Base-by-base conservation (phyloP, 2,329 filamentous ascomycete species). In the Graphiopsis chlorocephala region DNA sequence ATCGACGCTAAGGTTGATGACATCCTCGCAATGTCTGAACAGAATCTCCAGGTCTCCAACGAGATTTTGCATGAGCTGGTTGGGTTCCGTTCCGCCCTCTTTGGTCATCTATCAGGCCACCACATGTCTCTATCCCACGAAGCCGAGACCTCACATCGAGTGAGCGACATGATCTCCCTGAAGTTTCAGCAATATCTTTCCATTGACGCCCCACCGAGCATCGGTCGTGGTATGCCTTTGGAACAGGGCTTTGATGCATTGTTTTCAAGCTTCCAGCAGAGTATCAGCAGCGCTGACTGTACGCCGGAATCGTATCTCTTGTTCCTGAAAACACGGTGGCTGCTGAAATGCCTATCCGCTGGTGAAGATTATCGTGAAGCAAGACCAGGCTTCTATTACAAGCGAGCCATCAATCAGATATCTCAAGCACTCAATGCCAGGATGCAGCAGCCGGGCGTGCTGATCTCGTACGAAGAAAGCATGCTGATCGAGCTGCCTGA, bases 341-440 rank as follows among this genome's bases (percentile, higher is more conserved):
- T 45, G n/a, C 38, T 45, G 10, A 3, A 45, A 20, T 45, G 38
- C 38, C 23, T 45, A 45, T 23, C 8, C 38, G 38, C 8, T 11
- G 63, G 69, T 47, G 29, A 56, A 15, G 63, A 69, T 7, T 70
- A 69, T 29, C 57, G 57, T 15, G 60, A 45, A 2, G 67, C 66
- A 23, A 61, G 67, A 20, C 69, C 69, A 12, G 69, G 70, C 12
- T 66, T 65, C 31, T 69, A 70, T 53, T 71, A 68, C 64, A 67
- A 65, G 57, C 66, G 69, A 23, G 67, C 69, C 15, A 61, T 72
- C 48, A 69, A 69, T 35, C 69, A 69, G 33, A 47, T 71, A 25
- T 61, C 66, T 26, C 65, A 67, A 28, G 68, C 67, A 25, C 66
- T 72, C 31, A 26, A 57, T 8, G 55, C 61, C 26, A 63, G 61